A percentile compares a stretch with the other conserved stretches of the same genome.
These are phyloP conservation scores for Porpolomopsis calyptriformis DNA, from an alignment of 768 basidiomycete species.

Conservation along the genomic window DNA sequence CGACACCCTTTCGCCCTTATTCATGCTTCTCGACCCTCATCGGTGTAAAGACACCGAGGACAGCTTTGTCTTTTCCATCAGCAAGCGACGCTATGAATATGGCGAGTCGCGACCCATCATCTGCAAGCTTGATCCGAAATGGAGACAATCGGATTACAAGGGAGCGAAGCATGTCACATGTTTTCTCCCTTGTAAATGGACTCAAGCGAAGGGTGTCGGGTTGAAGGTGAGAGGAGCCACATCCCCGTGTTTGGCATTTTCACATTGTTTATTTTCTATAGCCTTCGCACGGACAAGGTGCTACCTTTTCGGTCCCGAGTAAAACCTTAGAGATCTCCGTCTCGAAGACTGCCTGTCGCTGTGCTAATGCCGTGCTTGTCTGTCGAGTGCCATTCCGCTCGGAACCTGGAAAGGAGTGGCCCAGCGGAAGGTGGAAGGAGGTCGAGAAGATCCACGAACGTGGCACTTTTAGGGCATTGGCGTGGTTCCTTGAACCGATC, in stretches of 20 bases:
- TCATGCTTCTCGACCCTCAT: conserved; percentile 79
- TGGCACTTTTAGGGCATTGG: conserved; percentile 63
- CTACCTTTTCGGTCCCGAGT: conserved; percentile 56
- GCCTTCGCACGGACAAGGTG: conserved; percentile 44
- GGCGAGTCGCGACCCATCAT: conserved; percentile 72
- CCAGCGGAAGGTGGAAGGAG: conserved; percentile 58
- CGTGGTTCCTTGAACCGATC: conserved; percentile 82
- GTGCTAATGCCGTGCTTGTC: conserved; percentile 69
- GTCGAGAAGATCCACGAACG: conserved; percentile 85
- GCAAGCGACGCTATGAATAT: conserved; percentile 67
- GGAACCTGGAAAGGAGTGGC: conserved; percentile 74
- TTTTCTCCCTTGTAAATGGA: conserved; percentile 59
- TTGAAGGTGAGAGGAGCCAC: conserved; percentile 38
- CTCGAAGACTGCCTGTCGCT: conserved; percentile 53
- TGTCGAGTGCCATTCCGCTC: conserved; percentile 63
- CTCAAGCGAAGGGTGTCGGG: conserved; percentile 32
- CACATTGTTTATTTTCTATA: conserved; percentile 18
- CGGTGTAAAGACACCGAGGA: conserved; percentile 71
- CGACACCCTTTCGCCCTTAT: conserved; percentile 54
- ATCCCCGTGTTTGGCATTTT: neutral
- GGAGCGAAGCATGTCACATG: conserved; percentile 43
- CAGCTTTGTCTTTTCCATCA: conserved; percentile 75
- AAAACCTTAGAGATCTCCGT: conserved; percentile 40
- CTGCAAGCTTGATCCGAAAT: conserved; percentile 59
- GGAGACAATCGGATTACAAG: conserved; percentile 59